A percentile compares a stretch with the other conserved stretches of the same genome.
phyloP scores from a whole-genome alignment of 2,329 filamentous ascomycete species.

The Boeremia lycopersici region DNA sequence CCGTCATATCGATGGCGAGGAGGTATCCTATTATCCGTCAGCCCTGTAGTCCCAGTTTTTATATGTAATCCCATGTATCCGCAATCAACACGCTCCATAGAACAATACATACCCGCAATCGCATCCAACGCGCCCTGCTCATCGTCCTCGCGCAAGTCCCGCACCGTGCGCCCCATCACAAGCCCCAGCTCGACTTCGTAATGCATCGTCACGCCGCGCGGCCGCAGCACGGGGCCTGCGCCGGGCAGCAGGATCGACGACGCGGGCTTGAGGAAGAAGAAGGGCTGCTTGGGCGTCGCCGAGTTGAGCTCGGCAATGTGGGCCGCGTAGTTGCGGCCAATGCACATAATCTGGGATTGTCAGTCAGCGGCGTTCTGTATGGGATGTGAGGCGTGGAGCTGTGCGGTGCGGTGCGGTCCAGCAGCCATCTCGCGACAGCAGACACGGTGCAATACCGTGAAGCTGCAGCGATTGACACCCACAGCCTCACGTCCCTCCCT shows the following conservation, averaged over 20 bases:
- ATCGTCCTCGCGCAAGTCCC: constrained; percentile 77
- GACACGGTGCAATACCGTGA: too few relatives aligned
- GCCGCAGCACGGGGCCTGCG: constrained; percentile 79
- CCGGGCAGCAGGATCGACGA: constrained; percentile 82
- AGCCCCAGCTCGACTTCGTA: constrained; percentile 95
- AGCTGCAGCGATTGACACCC: too few relatives aligned
- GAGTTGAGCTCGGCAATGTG: constrained; percentile 93
- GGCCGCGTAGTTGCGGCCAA: constrained; percentile 97
- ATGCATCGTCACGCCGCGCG: constrained; percentile 83
- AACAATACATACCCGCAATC: constrained; percentile 69
- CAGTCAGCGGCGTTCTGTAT: constrained; percentile 17
- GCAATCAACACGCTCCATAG: not conserved
- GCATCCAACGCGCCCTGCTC: constrained; percentile 77
- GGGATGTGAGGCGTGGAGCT: not conserved
- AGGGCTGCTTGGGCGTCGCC: constrained; percentile 86
- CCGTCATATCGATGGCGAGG: constrained; percentile 96
- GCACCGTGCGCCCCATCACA: constrained; percentile 80
- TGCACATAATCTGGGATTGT: constrained; percentile 75
- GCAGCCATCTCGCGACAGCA: too few relatives aligned
- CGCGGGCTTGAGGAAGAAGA: constrained; percentile 98
- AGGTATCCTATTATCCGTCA: constrained; percentile 69
- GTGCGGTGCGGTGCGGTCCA: too few relatives aligned
- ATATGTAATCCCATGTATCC: too few relatives aligned
- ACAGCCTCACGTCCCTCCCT: too few relatives aligned
- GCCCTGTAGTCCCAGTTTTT: not conserved